Conservation (phyloP, 257 asterid species). For the Echites panduratus region DNA sequence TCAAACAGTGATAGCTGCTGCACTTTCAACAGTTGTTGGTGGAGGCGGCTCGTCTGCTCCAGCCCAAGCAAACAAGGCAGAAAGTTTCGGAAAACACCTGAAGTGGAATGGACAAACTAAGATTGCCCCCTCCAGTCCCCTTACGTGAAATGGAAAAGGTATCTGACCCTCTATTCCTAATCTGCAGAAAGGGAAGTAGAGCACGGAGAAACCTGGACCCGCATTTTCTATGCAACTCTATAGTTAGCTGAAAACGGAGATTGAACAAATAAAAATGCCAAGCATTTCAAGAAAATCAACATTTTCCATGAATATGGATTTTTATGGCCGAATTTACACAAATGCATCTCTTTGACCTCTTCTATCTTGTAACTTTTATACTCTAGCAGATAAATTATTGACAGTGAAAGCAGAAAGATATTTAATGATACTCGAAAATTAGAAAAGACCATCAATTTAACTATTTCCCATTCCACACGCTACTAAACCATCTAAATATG, state of each 20-base stretch:
- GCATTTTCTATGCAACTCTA: slow-evolving; percentile 13
- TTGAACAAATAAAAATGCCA: slow-evolving; percentile 9
- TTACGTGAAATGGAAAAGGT: slow-evolving; percentile 16
- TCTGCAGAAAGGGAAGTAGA: background rate
- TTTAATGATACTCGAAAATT: too few species aligned
- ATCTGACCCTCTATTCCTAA: slow-evolving; percentile 5
- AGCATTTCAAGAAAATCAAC: slow-evolving; percentile 12
- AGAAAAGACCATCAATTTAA: too few species aligned
- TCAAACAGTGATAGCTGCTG: slow-evolving; percentile 61
- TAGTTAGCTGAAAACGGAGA: slow-evolving; percentile 22
- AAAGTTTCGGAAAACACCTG: slow-evolving; percentile 21
- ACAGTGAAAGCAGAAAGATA: too few species aligned
- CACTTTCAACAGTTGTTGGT: slow-evolving; percentile 56
- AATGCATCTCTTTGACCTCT: background rate
- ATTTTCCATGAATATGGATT: slow-evolving; percentile 9
- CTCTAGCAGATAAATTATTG: background rate
- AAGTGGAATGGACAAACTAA: slow-evolving; percentile 21
- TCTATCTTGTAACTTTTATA: background rate
- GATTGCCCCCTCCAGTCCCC: slow-evolving; percentile 12
- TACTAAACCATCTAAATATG: background rate
- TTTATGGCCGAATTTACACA: background rate
- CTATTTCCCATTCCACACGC: too few species aligned
- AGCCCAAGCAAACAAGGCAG: slow-evolving; percentile 19
- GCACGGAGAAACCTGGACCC: too few species aligned
- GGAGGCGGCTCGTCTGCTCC: slow-evolving; percentile 16